Percentiles rank a stretch among this genome's conserved stretches.
phyloP scores from a whole-genome alignment of 192 early-diverging fungal species.

The Rhizophlyctis rosea region DNA sequence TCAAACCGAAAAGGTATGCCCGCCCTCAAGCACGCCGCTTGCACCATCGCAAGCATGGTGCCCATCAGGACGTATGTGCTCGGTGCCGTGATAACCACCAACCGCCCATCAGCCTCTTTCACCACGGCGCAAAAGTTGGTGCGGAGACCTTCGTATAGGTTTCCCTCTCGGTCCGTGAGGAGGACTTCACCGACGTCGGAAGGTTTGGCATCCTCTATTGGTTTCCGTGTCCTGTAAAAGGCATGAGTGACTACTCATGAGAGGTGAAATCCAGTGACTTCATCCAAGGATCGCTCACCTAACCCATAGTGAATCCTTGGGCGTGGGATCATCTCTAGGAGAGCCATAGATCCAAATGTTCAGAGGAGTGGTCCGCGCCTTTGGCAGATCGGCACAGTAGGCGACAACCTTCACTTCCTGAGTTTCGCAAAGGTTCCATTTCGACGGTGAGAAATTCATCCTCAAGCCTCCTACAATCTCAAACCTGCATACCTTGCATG shows the following conservation, averaged over 20 bases:
- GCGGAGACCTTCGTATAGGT: slow-evolving; percentile 66
- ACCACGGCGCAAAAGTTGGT: slow-evolving; percentile 66
- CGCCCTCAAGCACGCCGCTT: slow-evolving; percentile 48
- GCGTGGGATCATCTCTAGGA: slow-evolving; percentile 46
- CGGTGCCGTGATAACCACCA: slow-evolving; percentile 50
- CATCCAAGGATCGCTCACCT: slow-evolving; percentile 28
- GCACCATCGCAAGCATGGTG: slow-evolving; percentile 62
- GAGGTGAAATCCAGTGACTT: background rate
- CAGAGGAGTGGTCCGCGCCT: slow-evolving; percentile 15
- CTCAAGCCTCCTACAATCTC: slow-evolving; percentile 11
- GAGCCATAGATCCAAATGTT: slow-evolving; percentile 53
- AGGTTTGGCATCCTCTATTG: slow-evolving; percentile 33
- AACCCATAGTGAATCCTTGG: slow-evolving; percentile 76
- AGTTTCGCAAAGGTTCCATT: no score
- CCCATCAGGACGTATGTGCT: slow-evolving; percentile 57
- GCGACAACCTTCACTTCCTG: slow-evolving; percentile 5
- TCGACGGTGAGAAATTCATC: no score
- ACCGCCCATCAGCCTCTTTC: slow-evolving; percentile 26
- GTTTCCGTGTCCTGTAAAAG: slow-evolving; percentile 46
- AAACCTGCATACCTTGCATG: slow-evolving; percentile 34
- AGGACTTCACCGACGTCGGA: slow-evolving; percentile 62
- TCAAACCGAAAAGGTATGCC: slow-evolving; percentile 49
- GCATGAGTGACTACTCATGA: background rate
- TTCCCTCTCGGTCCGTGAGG: slow-evolving; percentile 48
- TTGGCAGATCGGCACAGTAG: slow-evolving; percentile 4